Percentiles rank a stretch among this genome's conserved stretches.
Evolutionary conservation across 2,329 filamentous ascomycete species (phyloP).

Genomic region (Talaromyces sp.): DNA sequence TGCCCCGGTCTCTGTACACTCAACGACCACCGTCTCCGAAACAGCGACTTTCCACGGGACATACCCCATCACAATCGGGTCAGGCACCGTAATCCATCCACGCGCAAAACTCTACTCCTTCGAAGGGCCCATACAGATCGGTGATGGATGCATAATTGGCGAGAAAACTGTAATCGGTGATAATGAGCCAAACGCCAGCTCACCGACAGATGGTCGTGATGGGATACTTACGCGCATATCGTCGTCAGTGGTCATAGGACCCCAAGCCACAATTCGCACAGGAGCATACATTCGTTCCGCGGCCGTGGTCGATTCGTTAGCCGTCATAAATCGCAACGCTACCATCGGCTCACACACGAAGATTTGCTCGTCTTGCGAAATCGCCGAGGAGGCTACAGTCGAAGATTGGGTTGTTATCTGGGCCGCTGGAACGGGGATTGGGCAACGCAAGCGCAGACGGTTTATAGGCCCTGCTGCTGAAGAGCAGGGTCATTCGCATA

Average conservation of each 20-base stretch:
- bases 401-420: conserved; percentile 68
- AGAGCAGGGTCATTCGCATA: conserved; percentile 8
- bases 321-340: conserved; percentile 32
- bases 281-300: conserved; percentile 40
- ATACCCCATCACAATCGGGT: conserved; percentile 72
- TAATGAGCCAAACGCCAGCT: conserved; percentile 42
- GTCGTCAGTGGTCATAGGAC: conserved; percentile 38
- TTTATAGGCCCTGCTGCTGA: conserved; percentile 19
- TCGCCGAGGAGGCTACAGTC: conserved; percentile 57
- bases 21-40: conserved; percentile 40
- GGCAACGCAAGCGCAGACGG: conserved; percentile 33
- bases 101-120: conserved; percentile 75
- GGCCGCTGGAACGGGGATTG: conserved; percentile 52
- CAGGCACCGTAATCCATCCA: conserved; percentile 80
- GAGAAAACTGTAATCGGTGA: conserved; percentile 55
- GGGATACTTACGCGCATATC: conserved; percentile 33
- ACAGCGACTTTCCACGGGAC: conserved; percentile 54
- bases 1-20: conserved; percentile 36
- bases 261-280: conserved; percentile 34
- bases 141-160: conserved; percentile 75
- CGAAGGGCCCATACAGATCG: conserved; percentile 73
- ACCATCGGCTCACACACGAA: conserved; percentile 59
- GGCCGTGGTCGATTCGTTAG: conserved; percentile 46
- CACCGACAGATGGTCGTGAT: conserved; percentile 9
- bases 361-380: conserved; percentile 60